Evolutionary conservation across 352 stramenopile species (phyloP).

Genomic region (Pythium graminicola): DNA sequence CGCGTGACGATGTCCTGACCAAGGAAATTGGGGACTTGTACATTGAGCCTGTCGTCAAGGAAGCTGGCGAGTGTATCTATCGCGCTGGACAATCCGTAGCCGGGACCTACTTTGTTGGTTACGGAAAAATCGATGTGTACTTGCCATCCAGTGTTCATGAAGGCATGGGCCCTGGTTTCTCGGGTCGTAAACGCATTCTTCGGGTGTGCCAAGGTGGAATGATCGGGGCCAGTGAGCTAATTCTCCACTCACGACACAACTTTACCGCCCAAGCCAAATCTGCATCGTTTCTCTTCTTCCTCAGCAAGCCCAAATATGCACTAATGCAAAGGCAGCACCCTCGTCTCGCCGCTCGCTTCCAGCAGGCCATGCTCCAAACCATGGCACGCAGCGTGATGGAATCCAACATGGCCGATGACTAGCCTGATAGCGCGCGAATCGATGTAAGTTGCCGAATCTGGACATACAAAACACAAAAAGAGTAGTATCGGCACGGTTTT

Average conservation of each 20-base stretch:
- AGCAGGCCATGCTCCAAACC: constrained; percentile 79
- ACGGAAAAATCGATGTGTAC: constrained; percentile 81
- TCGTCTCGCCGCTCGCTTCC: constrained; percentile 62
- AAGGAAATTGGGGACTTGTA: constrained; percentile 65
- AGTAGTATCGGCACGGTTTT: neutral
- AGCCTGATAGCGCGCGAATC: too few species aligned
- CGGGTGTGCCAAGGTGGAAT: constrained; percentile 76
- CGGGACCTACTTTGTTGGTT: constrained; percentile 78
- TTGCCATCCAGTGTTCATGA: constrained; percentile 76
- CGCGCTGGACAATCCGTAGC: constrained; percentile 48
- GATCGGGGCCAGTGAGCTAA: constrained; percentile 71
- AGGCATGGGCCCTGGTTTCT: constrained; percentile 70
- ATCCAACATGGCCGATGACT: constrained; percentile 78
- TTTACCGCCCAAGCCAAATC: constrained; percentile 70
- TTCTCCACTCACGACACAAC: constrained; percentile 73
- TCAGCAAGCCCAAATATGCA: constrained; percentile 63
- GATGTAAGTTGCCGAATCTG: neutral
- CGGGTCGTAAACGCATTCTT: constrained; percentile 69
- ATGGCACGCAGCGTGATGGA: constrained; percentile 83
- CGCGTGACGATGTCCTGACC: constrained; percentile 32
- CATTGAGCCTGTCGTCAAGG: constrained; percentile 48
- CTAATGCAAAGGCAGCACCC: constrained; percentile 66
- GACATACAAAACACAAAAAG: neutral
- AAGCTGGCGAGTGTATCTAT: constrained; percentile 66
- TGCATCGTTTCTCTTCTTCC: constrained; percentile 73